Evolutionary conservation across 148 eudicot genomes (phyloP), one percentile per base, ranked within the genome.

Genomic region (Vaccinium macrocarpon): DNA sequence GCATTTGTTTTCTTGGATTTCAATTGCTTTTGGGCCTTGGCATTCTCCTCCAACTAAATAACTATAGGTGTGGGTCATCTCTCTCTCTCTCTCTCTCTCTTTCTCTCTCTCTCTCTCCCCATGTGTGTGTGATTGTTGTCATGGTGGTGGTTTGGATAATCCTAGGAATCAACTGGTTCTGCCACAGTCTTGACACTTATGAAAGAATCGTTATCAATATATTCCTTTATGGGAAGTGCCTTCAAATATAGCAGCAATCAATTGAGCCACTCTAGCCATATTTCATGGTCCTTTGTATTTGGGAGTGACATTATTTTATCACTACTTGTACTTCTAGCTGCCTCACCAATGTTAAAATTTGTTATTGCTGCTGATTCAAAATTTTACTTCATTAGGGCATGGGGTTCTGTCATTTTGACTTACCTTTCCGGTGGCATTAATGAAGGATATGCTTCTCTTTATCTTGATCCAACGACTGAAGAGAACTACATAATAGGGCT

Each of bases 11-110:
- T 89, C 92, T 95, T 32, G 97, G 94, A 32, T 84, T 90, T 59
- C 98, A 95, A 73, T 90, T 95, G 88, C 87, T 90, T 78, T 88
- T 92, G 88, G 99, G 99, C 81, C 95, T 96, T 87, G 98, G 95
- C 38, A 93, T 96, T 77, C 97, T 96, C 66, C 93, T 93, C 79
- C 97, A 92, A 81, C 89, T 96, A 38, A 96, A 96, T 84, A 88
- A 90, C 83, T 96, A 87, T 55, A 95, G 98, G 98, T 95, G 70
- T 14, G 86, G 64, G 51, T 2, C 76, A 49, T 77, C 80, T 51
- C 56, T 8, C 9, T 13, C 70, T 62, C 68, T 19, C 78, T 42
- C 2, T 11, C 15, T n/a, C 42, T 2, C 42, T 38, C 42, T 57
- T 73, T 64, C 56, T n/a, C 29, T 50, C 35, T 16, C 8, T 29